Evolutionary conservation across 352 stramenopile genomes (phyloP).

Genomic region (Stephanocyclus meneghinianus): DNA sequence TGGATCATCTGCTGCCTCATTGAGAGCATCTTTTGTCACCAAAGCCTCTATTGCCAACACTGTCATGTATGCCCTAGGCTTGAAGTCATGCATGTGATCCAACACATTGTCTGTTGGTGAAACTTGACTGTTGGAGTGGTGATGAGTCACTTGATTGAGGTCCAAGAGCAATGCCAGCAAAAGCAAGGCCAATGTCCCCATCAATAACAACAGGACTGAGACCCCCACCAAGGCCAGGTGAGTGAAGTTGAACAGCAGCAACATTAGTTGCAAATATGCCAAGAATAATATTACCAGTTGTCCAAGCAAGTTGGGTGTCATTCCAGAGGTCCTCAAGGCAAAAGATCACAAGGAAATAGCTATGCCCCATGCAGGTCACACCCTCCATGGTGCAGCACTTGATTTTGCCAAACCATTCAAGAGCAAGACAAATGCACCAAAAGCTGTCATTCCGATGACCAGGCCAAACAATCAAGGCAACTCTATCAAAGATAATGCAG

Average conservation of each 20-base stretch:
- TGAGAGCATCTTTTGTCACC: no score
- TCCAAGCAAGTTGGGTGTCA: not conserved
- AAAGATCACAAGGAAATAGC: not conserved
- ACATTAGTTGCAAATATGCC: not conserved
- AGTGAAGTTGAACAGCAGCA: not conserved
- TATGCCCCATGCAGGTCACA: no score
- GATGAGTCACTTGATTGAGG: no score
- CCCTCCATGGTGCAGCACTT: no score
- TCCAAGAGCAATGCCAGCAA: no score
- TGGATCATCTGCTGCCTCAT: not conserved
- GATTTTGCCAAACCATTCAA: no score
- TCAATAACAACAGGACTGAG: not conserved
- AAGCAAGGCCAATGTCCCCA: not conserved
- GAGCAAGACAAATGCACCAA: no score
- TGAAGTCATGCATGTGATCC: no score
- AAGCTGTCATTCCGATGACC: no score
- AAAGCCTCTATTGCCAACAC: not conserved
- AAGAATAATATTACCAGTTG: not conserved
- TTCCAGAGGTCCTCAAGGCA: constrained; percentile 13
- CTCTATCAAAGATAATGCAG: not conserved
- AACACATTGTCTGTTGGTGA: not conserved
- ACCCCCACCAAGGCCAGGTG: not conserved
- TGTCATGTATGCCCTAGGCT: not conserved
- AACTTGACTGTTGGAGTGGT: not conserved
- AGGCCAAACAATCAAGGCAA: not conserved